Conservation (phyloP, 2,329 filamentous ascomycete species). For the Aspergillus brasiliensis region DNA sequence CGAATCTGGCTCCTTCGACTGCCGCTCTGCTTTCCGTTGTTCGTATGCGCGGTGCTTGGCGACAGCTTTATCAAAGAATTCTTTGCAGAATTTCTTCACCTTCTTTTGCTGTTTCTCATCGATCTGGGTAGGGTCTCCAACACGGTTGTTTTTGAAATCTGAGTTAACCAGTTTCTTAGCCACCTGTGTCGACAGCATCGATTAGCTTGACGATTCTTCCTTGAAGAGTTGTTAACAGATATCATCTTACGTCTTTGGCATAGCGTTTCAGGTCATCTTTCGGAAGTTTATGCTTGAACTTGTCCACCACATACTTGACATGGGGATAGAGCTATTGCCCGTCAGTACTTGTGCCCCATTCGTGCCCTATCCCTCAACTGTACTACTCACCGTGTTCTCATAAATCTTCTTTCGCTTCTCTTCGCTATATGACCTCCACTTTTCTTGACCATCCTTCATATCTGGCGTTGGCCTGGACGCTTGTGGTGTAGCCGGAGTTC, state of each 20-base stretch:
- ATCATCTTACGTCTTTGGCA: conserved; percentile 59
- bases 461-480: conserved; percentile 58
- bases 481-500: conserved; percentile 67
- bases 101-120: conserved; percentile 77
- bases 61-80: conserved; percentile 85
- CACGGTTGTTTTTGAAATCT: conserved; percentile 88
- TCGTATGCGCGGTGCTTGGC: conserved; percentile 72
- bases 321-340: conserved; percentile 71
- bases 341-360: conserved; percentile 12
- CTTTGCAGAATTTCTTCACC: conserved; percentile 79
- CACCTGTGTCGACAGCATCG: conserved; percentile 53
- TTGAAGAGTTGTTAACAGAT: background rate
- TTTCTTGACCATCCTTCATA: conserved; percentile 47
- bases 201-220: conserved; percentile 45
- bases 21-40: conserved; percentile 60
- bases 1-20: conserved; percentile 28
- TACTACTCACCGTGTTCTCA: conserved; percentile 78
- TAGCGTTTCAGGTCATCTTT: conserved; percentile 72
- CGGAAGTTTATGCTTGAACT: conserved; percentile 82
- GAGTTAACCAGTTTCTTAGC: conserved; percentile 88
- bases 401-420: conserved; percentile 97
- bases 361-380: no score
- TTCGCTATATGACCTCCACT: conserved; percentile 53
- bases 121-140: conserved; percentile 77
- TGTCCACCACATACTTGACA: conserved; percentile 82